These are phyloP conservation scores for Coemansia sp. DNA, from an alignment of 192 early-diverging fungal genomes.

Conservation along the genomic window DNA sequence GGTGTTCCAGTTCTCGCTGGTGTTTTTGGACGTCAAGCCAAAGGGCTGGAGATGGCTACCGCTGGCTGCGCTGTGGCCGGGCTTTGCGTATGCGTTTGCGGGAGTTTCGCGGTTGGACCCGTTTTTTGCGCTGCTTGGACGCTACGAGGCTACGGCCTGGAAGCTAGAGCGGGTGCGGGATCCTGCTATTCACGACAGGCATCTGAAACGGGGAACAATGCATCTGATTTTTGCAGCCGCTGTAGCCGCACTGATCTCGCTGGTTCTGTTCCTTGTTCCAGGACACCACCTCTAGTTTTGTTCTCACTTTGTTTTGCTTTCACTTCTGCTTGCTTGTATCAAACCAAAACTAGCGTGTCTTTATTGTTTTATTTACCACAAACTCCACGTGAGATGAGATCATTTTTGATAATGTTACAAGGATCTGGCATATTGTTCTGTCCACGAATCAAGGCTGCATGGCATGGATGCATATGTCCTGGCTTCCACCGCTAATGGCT, in stretches of 20 bases:
- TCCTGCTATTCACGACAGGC: conserved; percentile 29
- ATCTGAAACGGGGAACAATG: conserved; percentile 40
- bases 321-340: conserved; percentile 1
- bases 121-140: conserved; percentile 37
- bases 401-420: not conserved
- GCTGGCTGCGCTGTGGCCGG: conserved; percentile 43
- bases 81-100: conserved; percentile 34
- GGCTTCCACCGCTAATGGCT: no score
- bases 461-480: no score
- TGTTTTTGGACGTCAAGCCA: conserved; percentile 49
- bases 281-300: conserved; percentile 40
- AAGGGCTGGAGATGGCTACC: conserved; percentile 57
- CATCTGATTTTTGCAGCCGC: conserved; percentile 26
- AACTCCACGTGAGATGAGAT: no score
- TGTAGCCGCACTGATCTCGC: conserved; percentile 31
- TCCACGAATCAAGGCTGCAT: no score
- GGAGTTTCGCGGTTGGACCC: conserved; percentile 49
- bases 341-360: not conserved
- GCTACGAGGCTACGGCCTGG: conserved; percentile 45
- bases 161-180: conserved; percentile 33
- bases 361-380: no score
- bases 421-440: not conserved
- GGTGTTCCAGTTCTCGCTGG: conserved; percentile 42
- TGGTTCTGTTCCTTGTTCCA: conserved; percentile 48
- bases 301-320: not conserved